Conservation (phyloP, 495 filamentous ascomycete genomes). For the Podospora anserina region DNA sequence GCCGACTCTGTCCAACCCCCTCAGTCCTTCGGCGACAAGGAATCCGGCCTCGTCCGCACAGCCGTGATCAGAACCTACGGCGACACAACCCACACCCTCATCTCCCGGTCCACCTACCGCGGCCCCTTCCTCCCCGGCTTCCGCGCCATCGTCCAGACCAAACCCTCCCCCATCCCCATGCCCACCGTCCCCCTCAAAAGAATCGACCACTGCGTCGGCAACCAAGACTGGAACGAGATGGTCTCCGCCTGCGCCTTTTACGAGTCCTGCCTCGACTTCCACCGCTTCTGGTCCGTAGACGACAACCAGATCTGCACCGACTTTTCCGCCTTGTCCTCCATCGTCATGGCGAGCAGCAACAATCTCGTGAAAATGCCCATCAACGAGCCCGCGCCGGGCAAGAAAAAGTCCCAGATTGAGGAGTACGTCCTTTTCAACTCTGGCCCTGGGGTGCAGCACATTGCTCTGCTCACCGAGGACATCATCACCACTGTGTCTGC, state of each 20-base stretch:
- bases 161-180: constrained; percentile 30
- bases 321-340: constrained; percentile 75
- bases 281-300: constrained; percentile 92
- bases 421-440: constrained; percentile 87
- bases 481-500: constrained; percentile 73
- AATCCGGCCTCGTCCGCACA: constrained; percentile 56
- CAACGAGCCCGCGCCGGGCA: constrained; percentile 88
- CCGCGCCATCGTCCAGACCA: constrained; percentile 41
- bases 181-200: constrained; percentile 63
- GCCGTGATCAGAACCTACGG: constrained; percentile 85
- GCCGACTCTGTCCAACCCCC: constrained; percentile 63
- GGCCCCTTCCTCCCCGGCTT: constrained; percentile 83
- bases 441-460: constrained; percentile 85
- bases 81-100: constrained; percentile 85
- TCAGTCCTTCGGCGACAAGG: constrained; percentile 46
- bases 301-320: constrained; percentile 85
- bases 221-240: constrained; percentile 90
- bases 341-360: constrained; percentile 84
- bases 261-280: constrained; percentile 83
- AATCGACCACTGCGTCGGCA: constrained; percentile 93
- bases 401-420: constrained; percentile 85
- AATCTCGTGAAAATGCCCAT: constrained; percentile 88
- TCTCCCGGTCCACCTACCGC: constrained; percentile 62
- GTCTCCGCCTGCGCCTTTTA: constrained; percentile 82
- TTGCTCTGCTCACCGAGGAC: constrained; percentile 75